These are phyloP conservation scores for Venturia nashicola DNA, from an alignment of 2,329 filamentous ascomycete genomes.

Conservation along the genomic window DNA sequence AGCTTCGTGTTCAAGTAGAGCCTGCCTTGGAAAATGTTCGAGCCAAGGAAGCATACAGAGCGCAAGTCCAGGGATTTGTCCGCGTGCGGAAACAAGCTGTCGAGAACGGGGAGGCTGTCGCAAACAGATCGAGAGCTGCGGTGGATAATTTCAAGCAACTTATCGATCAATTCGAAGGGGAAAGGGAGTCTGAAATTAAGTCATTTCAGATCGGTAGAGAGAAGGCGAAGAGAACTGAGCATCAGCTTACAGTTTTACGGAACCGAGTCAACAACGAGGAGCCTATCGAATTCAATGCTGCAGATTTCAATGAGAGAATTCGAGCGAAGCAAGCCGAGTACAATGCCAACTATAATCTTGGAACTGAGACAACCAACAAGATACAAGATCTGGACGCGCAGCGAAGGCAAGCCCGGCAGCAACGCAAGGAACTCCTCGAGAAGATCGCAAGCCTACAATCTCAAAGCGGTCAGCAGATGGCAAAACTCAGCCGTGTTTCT, in stretches of 20 bases:
- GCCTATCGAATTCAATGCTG: slow-evolving; percentile 44
- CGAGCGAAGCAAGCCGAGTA: slow-evolving; percentile 31
- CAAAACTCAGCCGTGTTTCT: slow-evolving; percentile 48
- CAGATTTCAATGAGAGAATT: slow-evolving; percentile 60
- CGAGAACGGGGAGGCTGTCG: slow-evolving; percentile 35
- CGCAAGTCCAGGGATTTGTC: slow-evolving; percentile 41
- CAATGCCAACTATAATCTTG: slow-evolving; percentile 22
- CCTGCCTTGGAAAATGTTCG: slow-evolving; percentile 60
- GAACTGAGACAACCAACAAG: slow-evolving; percentile 24
- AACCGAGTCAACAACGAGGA: not conserved
- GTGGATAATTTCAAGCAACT: slow-evolving; percentile 18
- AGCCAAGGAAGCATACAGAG: slow-evolving; percentile 55
- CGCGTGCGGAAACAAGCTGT: slow-evolving; percentile 25
- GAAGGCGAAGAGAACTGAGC: not conserved
- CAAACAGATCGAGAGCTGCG: slow-evolving; percentile 19
- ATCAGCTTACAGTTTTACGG: not conserved
- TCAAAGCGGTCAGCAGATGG: slow-evolving; percentile 60
- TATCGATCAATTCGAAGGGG: slow-evolving; percentile 26
- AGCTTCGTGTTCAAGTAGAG: slow-evolving; percentile 47
- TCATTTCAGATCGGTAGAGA: not conserved
- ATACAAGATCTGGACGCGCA: slow-evolving; percentile 28
- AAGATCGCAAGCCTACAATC: slow-evolving; percentile 51
- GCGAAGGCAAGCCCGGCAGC: slow-evolving; percentile 20
- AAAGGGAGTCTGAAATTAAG: slow-evolving; percentile 20
- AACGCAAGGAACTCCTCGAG: slow-evolving; percentile 12